Conservation (phyloP, 805 yeast genomes). For the Yarrowia osloensis region DNA sequence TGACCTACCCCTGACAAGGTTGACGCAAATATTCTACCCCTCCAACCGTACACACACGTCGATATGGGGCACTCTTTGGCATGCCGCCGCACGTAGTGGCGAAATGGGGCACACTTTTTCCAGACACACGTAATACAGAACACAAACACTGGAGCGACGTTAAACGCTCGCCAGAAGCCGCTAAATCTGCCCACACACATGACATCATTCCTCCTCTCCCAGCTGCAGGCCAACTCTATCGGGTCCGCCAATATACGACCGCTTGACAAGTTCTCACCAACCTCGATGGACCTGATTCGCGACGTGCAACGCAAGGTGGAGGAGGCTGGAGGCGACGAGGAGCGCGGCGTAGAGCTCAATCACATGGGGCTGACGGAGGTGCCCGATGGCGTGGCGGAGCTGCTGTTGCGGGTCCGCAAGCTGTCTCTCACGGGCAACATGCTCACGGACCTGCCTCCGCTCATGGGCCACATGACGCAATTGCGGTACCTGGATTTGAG, state of each 20-base stretch:
- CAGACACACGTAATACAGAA: too few species aligned
- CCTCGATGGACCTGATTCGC: constrained; percentile 14
- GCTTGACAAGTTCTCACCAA: not conserved
- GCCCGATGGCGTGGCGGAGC: constrained; percentile 46
- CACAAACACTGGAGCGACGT: not conserved
- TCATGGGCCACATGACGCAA: constrained; percentile 47
- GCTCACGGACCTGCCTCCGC: constrained; percentile 51
- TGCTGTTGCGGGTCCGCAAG: constrained; percentile 49
- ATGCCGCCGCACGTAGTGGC: not conserved
- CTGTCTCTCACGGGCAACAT: constrained; percentile 58
- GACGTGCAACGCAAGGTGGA: constrained; percentile 29
- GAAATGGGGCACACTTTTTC: too few species aligned
- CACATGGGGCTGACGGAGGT: constrained; percentile 46
- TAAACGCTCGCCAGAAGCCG: too few species aligned
- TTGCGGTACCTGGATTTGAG: constrained; percentile 68
- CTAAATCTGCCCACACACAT: too few species aligned
- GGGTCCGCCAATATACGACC: constrained; percentile 1
- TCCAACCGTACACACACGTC: not conserved
- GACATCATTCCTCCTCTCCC: constrained; percentile 4
- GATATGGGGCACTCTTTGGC: not conserved
- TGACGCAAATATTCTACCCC: not conserved
- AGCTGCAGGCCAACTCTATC: constrained; percentile 17
- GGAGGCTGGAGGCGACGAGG: constrained; percentile 25
- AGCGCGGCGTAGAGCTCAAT: constrained; percentile 43
- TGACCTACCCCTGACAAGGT: too few species aligned